Evolutionary conservation across 1,284 basidiomycete genomes (phyloP).

Genomic region (Inonotus hispidus): DNA sequence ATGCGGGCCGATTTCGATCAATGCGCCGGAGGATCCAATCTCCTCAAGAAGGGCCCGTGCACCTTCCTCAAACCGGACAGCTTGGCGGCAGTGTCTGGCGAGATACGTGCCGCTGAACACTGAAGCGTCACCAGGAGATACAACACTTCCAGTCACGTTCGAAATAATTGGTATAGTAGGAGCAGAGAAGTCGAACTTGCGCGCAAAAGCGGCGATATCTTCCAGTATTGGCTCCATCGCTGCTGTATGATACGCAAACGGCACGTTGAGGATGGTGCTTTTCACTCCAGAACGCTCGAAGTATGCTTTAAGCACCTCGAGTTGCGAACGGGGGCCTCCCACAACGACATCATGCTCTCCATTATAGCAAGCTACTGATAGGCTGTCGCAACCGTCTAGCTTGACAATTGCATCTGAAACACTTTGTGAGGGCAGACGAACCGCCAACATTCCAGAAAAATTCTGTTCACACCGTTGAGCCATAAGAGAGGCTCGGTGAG

Average conservation of each 20-base stretch:
- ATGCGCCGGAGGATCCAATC: constrained; percentile 36
- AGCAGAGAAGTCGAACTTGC: constrained; percentile 33
- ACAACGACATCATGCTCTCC: constrained; percentile 51
- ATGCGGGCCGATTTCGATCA: constrained; percentile 66
- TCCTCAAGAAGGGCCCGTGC: constrained; percentile 35
- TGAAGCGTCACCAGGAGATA: constrained; percentile 44
- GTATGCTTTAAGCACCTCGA: constrained; percentile 38
- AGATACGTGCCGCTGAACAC: constrained; percentile 52
- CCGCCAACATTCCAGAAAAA: constrained; percentile 54
- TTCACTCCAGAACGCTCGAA: constrained; percentile 35
- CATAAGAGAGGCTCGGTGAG: constrained; percentile 51
- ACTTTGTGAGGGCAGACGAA: constrained; percentile 35
- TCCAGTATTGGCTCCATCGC: constrained; percentile 53
- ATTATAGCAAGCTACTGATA: constrained; percentile 60
- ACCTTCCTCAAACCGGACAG: constrained; percentile 53
- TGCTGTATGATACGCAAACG: constrained; percentile 59
- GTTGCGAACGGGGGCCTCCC: constrained; percentile 42
- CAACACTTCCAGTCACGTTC: constrained; percentile 47
- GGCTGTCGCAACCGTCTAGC: constrained; percentile 29
- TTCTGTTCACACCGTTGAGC: constrained; percentile 37
- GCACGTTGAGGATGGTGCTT: constrained; percentile 42
- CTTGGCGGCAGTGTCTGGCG: constrained; percentile 49
- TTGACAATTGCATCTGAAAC: constrained; percentile 34
- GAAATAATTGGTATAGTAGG: constrained; percentile 56
- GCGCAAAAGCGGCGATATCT: constrained; percentile 38